Evolutionary conservation across 768 basidiomycete species (phyloP), one percentile per base, ranked within the genome.

Genomic region (Butyriboletus loyo): DNA sequence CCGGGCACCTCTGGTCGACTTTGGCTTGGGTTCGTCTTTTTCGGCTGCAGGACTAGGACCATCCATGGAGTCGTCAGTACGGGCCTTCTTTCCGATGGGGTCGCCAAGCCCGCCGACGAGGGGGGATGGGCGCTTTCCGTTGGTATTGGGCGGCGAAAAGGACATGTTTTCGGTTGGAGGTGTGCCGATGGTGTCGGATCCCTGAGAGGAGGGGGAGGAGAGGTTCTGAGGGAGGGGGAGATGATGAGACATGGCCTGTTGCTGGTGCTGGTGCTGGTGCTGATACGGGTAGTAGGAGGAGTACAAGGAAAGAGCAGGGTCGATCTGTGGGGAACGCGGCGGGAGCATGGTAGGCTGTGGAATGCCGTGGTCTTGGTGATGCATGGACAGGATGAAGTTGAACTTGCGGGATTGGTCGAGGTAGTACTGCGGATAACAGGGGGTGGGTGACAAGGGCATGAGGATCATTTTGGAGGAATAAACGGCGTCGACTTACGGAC

Each of bases 1-100:
- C 90, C 90, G 78, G 45, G 90, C 89, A n/a, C 91, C 91, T 17
- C 91, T 75, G 3, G 91, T 92, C 1, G 89, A 80, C 73, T 93
- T 93, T n/a, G 84, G 77, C 67, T 92, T 92, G 1, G 73, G 64
- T 50, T 85, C 84, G 19, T 85, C 85, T 65, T 78, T 84, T 31
- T 85, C 85, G 25, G 77, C 69, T 2, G 71, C 60, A 6, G 81
- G 82, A 64, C 82, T 86, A 3, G 73, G 68, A 5, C 69, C 70
- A 22, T 82, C 81, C 9, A 48, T 35, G 15, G 72, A 72, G n/a
- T 77, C 82, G 53, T 85, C 85, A 60, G 78, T 84, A 37, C 83
- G 76, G 5, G 77, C 63, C 63, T 83, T 87, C 69, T 87, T 88
- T 60, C 81, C 73, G 54, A 27, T 55, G 49, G 65, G 67, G 52